These are phyloP conservation scores for Zelonia costaricensis DNA, from an alignment of 208 protist species.

Conservation along the genomic window DNA sequence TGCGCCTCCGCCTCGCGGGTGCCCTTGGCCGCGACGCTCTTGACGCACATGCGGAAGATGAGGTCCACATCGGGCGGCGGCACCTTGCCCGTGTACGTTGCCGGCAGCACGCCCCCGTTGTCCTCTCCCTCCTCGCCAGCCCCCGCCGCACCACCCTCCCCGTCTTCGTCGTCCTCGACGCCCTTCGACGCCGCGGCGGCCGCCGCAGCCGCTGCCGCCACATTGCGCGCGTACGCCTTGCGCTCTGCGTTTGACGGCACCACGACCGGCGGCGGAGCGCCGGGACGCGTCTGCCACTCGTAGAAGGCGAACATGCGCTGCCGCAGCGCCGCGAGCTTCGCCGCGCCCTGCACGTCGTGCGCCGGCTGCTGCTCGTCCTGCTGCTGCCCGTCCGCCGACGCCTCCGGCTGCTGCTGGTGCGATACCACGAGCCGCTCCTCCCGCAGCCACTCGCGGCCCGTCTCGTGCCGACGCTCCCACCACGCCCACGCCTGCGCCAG, in stretches of 20 bases:
- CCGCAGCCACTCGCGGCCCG: constrained; percentile 69
- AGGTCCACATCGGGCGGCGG: constrained; percentile 68
- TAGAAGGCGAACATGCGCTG: constrained; percentile 46
- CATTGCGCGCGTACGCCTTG: constrained; percentile 14
- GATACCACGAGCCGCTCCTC: constrained; percentile 49
- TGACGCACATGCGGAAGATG: constrained; percentile 61
- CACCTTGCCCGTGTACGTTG: constrained; percentile 65
- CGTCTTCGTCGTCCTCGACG: background rate
- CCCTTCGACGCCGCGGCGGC: constrained; percentile 1
- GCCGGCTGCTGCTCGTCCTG: background rate
- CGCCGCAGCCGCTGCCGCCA: background rate
- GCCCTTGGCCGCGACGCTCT: constrained; percentile 56
- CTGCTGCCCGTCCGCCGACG: background rate
- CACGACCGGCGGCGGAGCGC: constrained; percentile 5
- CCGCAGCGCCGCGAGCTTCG: constrained; percentile 8
- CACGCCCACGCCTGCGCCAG: constrained; percentile 75
- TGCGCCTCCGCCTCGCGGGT: constrained; percentile 71
- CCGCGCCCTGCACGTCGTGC: background rate
- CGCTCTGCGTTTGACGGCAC: constrained; percentile 11
- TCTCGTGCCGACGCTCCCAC: constrained; percentile 53
- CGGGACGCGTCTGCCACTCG: constrained; percentile 23
- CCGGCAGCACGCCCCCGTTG: constrained; percentile 9
- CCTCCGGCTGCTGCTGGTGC: constrained; percentile 4
- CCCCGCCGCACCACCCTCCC: background rate
- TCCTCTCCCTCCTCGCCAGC: constrained; percentile 10